Percentiles rank a stretch among this genome's conserved stretches.
phyloP scores from a whole-genome alignment of 2,329 filamentous ascomycete species.

The Paecilomyces variotii region DNA sequence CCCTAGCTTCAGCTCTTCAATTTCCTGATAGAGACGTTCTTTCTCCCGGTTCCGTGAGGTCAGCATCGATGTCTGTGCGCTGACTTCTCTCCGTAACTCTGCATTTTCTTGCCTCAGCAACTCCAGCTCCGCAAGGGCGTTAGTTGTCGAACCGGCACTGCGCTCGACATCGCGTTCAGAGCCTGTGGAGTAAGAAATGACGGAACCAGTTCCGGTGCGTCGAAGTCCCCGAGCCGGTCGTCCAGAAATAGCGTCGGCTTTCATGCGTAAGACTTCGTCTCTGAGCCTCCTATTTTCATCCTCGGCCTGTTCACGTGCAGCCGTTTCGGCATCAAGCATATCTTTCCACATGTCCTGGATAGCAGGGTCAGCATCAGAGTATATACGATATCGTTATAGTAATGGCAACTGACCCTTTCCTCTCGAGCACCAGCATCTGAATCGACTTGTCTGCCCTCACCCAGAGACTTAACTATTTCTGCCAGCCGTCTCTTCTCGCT shows the following conservation, averaged over 20 bases:
- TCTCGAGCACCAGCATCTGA: slow-evolving; percentile 43
- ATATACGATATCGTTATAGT: not conserved
- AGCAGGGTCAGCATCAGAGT: slow-evolving; percentile 7
- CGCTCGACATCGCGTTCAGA: slow-evolving; percentile 30
- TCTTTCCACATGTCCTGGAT: slow-evolving; percentile 83
- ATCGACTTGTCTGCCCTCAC: slow-evolving; percentile 43
- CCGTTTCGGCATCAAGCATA: slow-evolving; percentile 83
- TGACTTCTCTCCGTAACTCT: slow-evolving; percentile 82
- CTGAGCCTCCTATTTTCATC: slow-evolving; percentile 78
- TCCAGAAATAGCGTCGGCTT: slow-evolving; percentile 32
- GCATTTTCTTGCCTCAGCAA: slow-evolving; percentile 87
- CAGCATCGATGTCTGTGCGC: slow-evolving; percentile 94
- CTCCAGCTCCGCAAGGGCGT: slow-evolving; percentile 71
- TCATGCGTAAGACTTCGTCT: slow-evolving; percentile 71
- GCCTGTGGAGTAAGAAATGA: slow-evolving; percentile 28
- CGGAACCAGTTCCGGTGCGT: slow-evolving; percentile 27
- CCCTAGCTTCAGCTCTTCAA: slow-evolving; percentile 88
- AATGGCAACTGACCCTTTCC: slow-evolving; percentile 35
- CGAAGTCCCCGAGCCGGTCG: slow-evolving; percentile 17
- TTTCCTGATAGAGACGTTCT: slow-evolving; percentile 89
- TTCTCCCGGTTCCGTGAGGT: slow-evolving; percentile 94
- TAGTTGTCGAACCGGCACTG: slow-evolving; percentile 47
- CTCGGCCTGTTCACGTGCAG: slow-evolving; percentile 79
- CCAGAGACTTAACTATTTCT: slow-evolving; percentile 64
- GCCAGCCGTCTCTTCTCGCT: slow-evolving; percentile 79